These are phyloP conservation scores for Apostasia ramifera DNA, from an alignment of 106 monocot species.

Conservation along the genomic window DNA sequence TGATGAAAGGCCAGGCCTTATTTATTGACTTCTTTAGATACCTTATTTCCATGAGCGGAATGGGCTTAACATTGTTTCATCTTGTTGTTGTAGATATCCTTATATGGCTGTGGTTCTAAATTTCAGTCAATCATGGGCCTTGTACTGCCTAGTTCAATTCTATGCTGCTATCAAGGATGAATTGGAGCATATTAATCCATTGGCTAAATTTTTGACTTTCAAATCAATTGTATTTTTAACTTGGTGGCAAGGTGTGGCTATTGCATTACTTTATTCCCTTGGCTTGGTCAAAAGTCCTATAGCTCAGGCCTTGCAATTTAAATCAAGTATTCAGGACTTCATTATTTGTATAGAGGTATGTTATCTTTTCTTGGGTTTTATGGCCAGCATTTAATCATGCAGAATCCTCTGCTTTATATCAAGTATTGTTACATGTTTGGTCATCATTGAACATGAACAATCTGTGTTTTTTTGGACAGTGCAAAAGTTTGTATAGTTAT, in stretches of 20 bases:
- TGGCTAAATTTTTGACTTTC: constrained; percentile 83
- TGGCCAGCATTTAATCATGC: too few relatives aligned
- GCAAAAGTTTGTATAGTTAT: too few relatives aligned
- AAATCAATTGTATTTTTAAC: constrained; percentile 95
- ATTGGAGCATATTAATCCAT: constrained; percentile 67
- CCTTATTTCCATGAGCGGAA: not conserved
- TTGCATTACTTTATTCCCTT: constrained; percentile 66
- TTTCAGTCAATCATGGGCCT: constrained; percentile 94
- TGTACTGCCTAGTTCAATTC: constrained; percentile 88
- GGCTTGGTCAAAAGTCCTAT: constrained; percentile 83
- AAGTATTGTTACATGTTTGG: too few relatives aligned
- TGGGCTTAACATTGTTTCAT: not conserved
- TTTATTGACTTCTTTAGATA: too few relatives aligned
- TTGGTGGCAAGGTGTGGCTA: constrained; percentile 96
- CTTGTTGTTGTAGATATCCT: constrained; percentile 58
- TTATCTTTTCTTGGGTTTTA: not conserved
- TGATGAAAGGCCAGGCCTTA: too few relatives aligned
- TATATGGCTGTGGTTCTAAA: constrained; percentile 86
- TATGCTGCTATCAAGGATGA: constrained; percentile 82
- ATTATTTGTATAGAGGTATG: constrained; percentile 99
- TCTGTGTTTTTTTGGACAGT: too few relatives aligned
- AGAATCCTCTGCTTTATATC: too few relatives aligned
- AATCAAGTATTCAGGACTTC: constrained; percentile 89
- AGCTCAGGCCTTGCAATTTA: constrained; percentile 72
- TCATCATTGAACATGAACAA: too few relatives aligned